These are phyloP conservation scores for Leccinellum albellum DNA, from an alignment of 768 basidiomycete genomes.

Conservation along the genomic window DNA sequence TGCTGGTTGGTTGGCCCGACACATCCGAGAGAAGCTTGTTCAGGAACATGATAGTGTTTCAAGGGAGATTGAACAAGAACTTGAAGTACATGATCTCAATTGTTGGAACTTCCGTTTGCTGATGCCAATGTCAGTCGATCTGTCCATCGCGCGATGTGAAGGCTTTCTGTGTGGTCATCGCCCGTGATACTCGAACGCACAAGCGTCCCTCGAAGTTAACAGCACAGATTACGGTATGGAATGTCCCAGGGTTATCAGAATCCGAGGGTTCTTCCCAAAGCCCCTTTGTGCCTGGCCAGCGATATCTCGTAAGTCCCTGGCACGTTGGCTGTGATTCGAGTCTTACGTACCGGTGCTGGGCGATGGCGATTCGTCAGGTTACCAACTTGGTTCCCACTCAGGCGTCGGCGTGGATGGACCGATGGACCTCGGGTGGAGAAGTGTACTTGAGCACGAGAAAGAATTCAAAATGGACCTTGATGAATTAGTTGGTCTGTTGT, in stretches of 20 bases:
- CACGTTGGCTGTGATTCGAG: neutral
- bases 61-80: conserved; percentile 67
- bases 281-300: conserved; percentile 56
- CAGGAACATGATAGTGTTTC: conserved; percentile 47
- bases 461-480: conserved; percentile 58
- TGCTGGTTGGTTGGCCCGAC: conserved; percentile 61
- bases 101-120: neutral
- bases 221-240: conserved; percentile 85
- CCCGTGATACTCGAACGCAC: conserved; percentile 57
- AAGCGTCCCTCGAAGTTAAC: conserved; percentile 51
- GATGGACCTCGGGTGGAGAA: conserved; percentile 50
- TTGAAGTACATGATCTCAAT: conserved; percentile 50
- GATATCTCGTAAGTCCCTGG: conserved; percentile 54
- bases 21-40: conserved; percentile 46
- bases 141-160: conserved; percentile 76
- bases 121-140: conserved; percentile 35
- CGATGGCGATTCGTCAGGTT: conserved; percentile 22
- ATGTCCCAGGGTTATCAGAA: conserved; percentile 51
- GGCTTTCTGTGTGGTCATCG: conserved; percentile 69
- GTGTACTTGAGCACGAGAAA: conserved; percentile 67
- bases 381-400: conserved; percentile 73
- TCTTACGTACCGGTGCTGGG: neutral
- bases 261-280: conserved; percentile 49
- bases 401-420: conserved; percentile 66
- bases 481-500: conserved; percentile 7